Base-by-base conservation (phyloP, 495 filamentous ascomycete genomes). In the Talaromyces ruber region DNA sequence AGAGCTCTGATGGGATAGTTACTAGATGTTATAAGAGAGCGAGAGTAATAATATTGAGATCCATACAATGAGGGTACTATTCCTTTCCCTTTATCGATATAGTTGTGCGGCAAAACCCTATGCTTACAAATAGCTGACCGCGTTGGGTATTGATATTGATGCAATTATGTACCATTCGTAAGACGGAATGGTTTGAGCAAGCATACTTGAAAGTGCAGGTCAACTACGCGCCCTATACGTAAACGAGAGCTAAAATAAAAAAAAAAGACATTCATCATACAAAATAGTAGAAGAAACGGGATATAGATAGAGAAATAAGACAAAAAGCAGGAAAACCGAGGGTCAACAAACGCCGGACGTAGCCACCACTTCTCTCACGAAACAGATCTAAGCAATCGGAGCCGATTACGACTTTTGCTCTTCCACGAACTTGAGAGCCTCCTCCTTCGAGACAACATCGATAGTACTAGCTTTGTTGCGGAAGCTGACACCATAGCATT, bases 401-500 rank as follows among this genome's bases (percentile, higher is more conserved):
- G 1, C 18, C 4, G 30, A 32, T 18, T 63, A 79, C 21, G 71
- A 66, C 76, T 80, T 84, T 73, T 86, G 81, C 67, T 91, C 93
- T 71, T 97, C 92, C 30, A 98, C 93, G 74, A 98, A 98, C 67
- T 88, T 85, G 67, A 98, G 75, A 57, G 94, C 94, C 72, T 95
- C 89, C 64, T 96, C 90, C 62, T 86, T 82, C 64, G 84, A 87
- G 34, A 96, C 93, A 34, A 92, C 91, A 72, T 95, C 91, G 63
- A 98, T 93, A 18, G 86, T 88, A 73, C 88, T 92, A 63, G 91
- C 94, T 83, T 97, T 97, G 68, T 93, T 91, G 58, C 86, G 83
- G 77, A 97, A 98, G 59, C 89, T 86, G 26, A 99, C 94, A 56
- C 95, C 95, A 70, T 99, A 99, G 76, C 93, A 96, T 77, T 97